Evolutionary conservation across 345 rosid genomes (phyloP).

Genomic region (Salix caprea): DNA sequence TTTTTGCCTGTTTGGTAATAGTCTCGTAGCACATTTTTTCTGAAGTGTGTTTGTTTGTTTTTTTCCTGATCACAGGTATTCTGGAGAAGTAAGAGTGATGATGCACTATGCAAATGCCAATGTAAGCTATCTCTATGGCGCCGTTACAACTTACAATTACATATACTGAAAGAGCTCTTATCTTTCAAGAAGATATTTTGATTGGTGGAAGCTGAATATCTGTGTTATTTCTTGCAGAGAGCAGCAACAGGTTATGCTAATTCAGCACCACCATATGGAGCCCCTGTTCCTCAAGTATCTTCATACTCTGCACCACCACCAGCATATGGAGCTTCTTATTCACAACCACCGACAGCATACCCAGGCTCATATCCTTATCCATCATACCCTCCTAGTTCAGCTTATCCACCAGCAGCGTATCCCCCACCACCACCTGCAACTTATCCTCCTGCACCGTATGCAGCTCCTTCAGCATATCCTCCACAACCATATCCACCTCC

Average conservation of each 20-base stretch:
- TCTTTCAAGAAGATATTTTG: not conserved
- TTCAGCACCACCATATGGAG: constrained; percentile 41
- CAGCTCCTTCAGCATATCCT: constrained; percentile 26
- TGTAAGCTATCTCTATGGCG: constrained; percentile 32
- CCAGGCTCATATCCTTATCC: constrained; percentile 17
- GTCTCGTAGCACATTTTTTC: not conserved
- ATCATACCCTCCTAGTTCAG: constrained; percentile 13
- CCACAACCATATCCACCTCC: constrained; percentile 24
- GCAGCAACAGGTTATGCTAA: constrained; percentile 26
- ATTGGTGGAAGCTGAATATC: not conserved
- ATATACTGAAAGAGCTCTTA: not conserved
- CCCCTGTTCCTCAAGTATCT: constrained; percentile 6
- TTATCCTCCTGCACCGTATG: constrained; percentile 20
- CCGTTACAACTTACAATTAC: not conserved
- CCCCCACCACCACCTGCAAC: constrained; percentile 10
- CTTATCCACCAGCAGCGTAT: constrained; percentile 35
- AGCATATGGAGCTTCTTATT: not conserved
- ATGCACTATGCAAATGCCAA: constrained; percentile 60
- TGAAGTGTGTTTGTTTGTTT: not conserved
- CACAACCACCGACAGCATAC: constrained; percentile 27
- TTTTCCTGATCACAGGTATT: constrained; percentile 43
- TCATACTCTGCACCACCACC: not conserved
- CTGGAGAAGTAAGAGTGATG: constrained; percentile 76
- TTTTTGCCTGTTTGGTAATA: not conserved
- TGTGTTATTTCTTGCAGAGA: constrained; percentile 39